Conservation (phyloP, 768 basidiomycete species). For the Rhodotorula sphaerocarpa region DNA sequence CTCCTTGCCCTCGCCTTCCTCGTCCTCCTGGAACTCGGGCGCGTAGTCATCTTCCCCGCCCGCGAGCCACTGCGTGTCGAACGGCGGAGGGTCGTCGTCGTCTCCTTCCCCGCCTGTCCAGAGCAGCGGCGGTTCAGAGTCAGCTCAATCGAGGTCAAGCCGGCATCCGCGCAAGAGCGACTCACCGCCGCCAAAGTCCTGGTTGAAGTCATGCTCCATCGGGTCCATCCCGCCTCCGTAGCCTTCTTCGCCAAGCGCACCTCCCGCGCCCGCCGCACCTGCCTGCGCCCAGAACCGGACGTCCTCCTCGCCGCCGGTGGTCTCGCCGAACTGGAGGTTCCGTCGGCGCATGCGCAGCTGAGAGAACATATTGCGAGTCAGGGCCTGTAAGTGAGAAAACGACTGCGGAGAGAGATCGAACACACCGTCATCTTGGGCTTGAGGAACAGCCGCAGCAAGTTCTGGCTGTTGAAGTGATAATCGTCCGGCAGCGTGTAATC, state of each 20-base stretch:
- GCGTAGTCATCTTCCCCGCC: conserved; percentile 34
- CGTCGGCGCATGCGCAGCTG: conserved; percentile 86
- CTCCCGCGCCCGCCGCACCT: conserved; percentile 50
- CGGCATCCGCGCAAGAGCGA: no score
- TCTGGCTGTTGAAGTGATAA: conserved; percentile 88
- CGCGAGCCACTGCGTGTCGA: conserved; percentile 29
- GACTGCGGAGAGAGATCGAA: background rate
- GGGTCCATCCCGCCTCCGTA: conserved; percentile 4
- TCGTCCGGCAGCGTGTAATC: conserved; percentile 84
- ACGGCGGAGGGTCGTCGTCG: conserved; percentile 16
- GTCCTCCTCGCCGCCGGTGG: conserved; percentile 52
- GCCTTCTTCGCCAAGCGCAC: background rate
- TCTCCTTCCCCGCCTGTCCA: background rate
- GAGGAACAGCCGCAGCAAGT: conserved; percentile 82
- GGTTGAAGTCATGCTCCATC: background rate
- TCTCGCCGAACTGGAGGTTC: conserved; percentile 28
- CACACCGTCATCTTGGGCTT: conserved; percentile 91
- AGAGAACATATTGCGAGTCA: background rate
- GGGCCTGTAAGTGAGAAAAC: background rate
- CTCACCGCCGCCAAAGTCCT: conserved; percentile 1
- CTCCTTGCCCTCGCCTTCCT: conserved; percentile 48
- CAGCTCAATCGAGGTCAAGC: background rate
- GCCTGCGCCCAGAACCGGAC: conserved; percentile 97
- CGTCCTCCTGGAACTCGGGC: conserved; percentile 15
- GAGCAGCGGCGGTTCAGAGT: background rate